Evolutionary conservation across 352 stramenopile genomes (phyloP).

Genomic region (Hyaloperonospora brassicae): DNA sequence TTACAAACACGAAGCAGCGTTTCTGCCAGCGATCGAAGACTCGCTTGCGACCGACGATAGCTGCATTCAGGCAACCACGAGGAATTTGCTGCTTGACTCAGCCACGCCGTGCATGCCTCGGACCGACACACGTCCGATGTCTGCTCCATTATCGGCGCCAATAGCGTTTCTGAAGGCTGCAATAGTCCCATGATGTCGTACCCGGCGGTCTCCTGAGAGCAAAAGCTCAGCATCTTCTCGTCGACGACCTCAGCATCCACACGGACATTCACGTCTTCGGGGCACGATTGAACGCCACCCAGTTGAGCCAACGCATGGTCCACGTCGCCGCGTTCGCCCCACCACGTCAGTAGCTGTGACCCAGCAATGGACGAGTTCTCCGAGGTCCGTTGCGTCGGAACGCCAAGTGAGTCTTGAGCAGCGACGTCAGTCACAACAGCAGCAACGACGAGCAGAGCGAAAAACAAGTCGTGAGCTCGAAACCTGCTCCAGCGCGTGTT

Average conservation of each 20-base stretch:
- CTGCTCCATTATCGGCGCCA: slow-evolving; percentile 12
- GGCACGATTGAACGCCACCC: slow-evolving; percentile 22
- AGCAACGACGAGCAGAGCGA: slow-evolving; percentile 10
- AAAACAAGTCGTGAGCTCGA: slow-evolving; percentile 5
- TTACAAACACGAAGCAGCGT: slow-evolving; percentile 25
- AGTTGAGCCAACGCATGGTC: slow-evolving; percentile 10
- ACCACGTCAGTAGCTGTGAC: slow-evolving; percentile 15
- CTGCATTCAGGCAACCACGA: slow-evolving; percentile 26
- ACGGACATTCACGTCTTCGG: slow-evolving; percentile 20
- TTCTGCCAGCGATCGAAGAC: slow-evolving; percentile 26
- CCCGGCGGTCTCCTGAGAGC: slow-evolving; percentile 12
- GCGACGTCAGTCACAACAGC: not conserved
- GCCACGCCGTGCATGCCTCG: slow-evolving; percentile 19
- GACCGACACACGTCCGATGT: slow-evolving; percentile 22
- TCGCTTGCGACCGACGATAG: slow-evolving; percentile 25
- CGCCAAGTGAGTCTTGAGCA: slow-evolving; percentile 12
- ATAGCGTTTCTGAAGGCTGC: slow-evolving; percentile 5
- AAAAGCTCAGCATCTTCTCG: slow-evolving; percentile 10
- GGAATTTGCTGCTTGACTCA: slow-evolving; percentile 10
- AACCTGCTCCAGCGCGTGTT: slow-evolving; percentile 1
- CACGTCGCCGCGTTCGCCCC: slow-evolving; percentile 13
- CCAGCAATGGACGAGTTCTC: slow-evolving; percentile 11
- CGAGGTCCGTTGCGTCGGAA: slow-evolving; percentile 2
- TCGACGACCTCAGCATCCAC: slow-evolving; percentile 22
- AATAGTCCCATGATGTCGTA: slow-evolving; percentile 17